Base-by-base conservation (phyloP, 352 stramenopile genomes). In the Ophiocytium majus region DNA sequence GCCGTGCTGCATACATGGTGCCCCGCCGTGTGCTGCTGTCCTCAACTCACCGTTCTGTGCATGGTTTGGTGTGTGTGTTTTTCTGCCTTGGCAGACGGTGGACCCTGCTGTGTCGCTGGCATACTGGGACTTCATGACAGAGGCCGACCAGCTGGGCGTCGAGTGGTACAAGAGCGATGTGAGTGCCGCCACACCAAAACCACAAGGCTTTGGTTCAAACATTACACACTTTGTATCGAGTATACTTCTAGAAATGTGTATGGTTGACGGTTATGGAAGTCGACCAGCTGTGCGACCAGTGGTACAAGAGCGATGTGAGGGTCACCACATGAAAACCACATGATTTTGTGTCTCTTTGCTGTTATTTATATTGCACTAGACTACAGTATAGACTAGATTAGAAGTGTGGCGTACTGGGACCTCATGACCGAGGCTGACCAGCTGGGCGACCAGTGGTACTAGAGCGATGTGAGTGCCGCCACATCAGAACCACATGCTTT, bases 101-200 rank as follows among this genome's bases (percentile, higher is more conserved):
- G 57, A 71, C 28, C 57, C 57, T 23, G 57, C 28, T 23, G 57
- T 71, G 23, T 71, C 57, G 57, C 28, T 71, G 28, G 57, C 19
- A 71, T 71, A 71, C 57, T 71, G 57, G 57, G 57, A 71, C 57
- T 71, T 71, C 28, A 71, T 71, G 57, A 71, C 28, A 23, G 57
- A 71, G 23, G 23, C 57, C 28, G 57, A 71, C 23, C 23, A 71
- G 57, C 57, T 71, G 57, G 57, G 57, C 23, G 19, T 28, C 19
- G 28, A 71, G 28, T 71, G 57, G 57, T 71, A 71, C 57, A 71
- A 71, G 19, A 71, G 57, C 57, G 57, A 71, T 23, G 57, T 71
- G 28, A 71, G n/a, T n/a, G n/a, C n/a, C n/a, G n/a, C n/a, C n/a
- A n/a, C n/a, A n/a, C n/a, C n/a, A n/a, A n/a, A n/a, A n/a, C n/a